Percentiles rank a stretch among this genome's conserved stretches.
phyloP scores from a whole-genome alignment of 495 filamentous ascomycete species.

The Articulospora tetracladia region DNA sequence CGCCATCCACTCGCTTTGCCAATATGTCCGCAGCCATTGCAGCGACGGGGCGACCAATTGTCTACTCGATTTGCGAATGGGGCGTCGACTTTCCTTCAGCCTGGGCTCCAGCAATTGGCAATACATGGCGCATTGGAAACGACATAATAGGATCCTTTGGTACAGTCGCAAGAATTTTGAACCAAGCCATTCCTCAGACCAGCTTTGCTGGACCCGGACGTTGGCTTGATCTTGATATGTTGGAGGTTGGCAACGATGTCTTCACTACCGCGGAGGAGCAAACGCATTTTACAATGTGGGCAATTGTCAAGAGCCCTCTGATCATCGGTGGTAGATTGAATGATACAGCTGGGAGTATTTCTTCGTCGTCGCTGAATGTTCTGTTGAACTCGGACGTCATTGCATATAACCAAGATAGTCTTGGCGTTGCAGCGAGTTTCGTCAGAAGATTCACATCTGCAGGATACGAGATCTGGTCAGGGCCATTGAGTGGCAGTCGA shows the following conservation, averaged over 20 bases:
- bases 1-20: slow-evolving; percentile 15
- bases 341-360: slow-evolving; percentile 28
- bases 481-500: slow-evolving; percentile 33
- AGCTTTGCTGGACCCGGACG: slow-evolving; percentile 25
- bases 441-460: slow-evolving; percentile 32
- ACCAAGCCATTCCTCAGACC: slow-evolving; percentile 22
- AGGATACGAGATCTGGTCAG: slow-evolving; percentile 41
- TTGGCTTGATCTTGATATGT: slow-evolving; percentile 56
- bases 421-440: slow-evolving; percentile 31
- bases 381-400: slow-evolving; percentile 55
- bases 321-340: slow-evolving; percentile 42
- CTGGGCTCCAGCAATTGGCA: slow-evolving; percentile 51
- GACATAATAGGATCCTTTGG: slow-evolving; percentile 35
- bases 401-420: slow-evolving; percentile 58
- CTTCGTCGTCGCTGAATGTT: slow-evolving; percentile 39
- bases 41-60: slow-evolving; percentile 28
- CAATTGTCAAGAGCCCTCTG: slow-evolving; percentile 26
- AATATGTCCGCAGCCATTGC: slow-evolving; percentile 31
- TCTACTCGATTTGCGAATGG: slow-evolving; percentile 38
- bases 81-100: slow-evolving; percentile 33
- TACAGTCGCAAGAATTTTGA: slow-evolving; percentile 18
- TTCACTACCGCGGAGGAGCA: slow-evolving; percentile 41
- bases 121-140: slow-evolving; percentile 51
- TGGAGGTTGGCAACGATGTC: slow-evolving; percentile 60
- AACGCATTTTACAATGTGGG: slow-evolving; percentile 38